Evolutionary conservation across 495 filamentous ascomycete species (phyloP), one percentile per base, ranked within the genome.

Genomic region (Articulospora tetracladia): DNA sequence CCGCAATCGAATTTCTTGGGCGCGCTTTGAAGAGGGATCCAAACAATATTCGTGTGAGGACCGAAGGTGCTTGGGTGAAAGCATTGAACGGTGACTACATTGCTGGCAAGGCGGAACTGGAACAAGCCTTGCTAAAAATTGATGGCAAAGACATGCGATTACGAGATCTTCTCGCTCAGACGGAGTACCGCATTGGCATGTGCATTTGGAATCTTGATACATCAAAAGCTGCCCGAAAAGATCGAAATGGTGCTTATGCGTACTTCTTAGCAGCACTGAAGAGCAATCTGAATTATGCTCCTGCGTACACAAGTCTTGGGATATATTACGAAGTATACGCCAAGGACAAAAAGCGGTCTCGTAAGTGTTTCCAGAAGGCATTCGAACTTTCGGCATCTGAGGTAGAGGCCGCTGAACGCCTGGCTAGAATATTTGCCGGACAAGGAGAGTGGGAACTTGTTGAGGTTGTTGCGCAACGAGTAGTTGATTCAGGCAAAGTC

Each of bases 391-490:
- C 95, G 0, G 72, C 92, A 0, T 84, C 90, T 0, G 95, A 99
- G 69, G 83, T 96, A 1, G 79, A 88, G 66, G 91, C 94, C 48
- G 94, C 94, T 2, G 90, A 98, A 72, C 83, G 91, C 26, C 83
- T 99, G 12, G 91, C 93, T 11, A 79, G 80, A 44, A 83, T 83
- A 1, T 99, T 96, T 67, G 92, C 95, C 0, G 86, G 96, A 60
- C 86, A 90, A 56, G 83, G 88, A 20, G 94, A 98, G 64, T 99
- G 94, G 94, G 95, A 98, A 56, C 83, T 95, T 26, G 94, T 99
- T 1, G 94, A 98, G 73, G 85, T 91, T 8, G 84, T 98, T 28
- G 87, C 94, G 13, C 91, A 93, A 69, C 83, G 94, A 53, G 93
- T 97, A 0, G 86, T 97, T 1, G 92, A 97, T 56, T 96, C 93